These are phyloP conservation scores for Lachnellula hyalina DNA, from an alignment of 2,329 filamentous ascomycete species.

Conservation along the genomic window DNA sequence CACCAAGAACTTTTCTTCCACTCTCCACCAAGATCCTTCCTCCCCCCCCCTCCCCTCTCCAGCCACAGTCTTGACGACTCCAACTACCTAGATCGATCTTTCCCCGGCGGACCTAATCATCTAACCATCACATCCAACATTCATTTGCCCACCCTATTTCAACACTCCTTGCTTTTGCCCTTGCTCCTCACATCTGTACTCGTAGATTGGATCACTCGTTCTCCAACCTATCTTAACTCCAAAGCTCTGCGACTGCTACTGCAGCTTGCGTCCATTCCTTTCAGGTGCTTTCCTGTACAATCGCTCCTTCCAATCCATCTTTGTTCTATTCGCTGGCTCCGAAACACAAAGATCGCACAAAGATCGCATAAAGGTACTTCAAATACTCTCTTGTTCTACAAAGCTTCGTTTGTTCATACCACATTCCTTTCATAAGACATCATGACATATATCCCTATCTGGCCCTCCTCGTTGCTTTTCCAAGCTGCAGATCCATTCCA, in stretches of 20 bases:
- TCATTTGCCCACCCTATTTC: not conserved
- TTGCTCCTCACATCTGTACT: not conserved
- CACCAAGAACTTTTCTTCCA: not conserved
- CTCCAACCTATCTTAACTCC: slow-evolving; percentile 1
- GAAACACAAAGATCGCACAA: not conserved
- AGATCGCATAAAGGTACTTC: not conserved
- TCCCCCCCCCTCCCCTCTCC: not conserved
- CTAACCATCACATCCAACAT: not conserved
- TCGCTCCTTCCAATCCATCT: not conserved
- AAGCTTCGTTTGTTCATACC: not conserved
- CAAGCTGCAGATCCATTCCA: not conserved
- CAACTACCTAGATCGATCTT: not conserved
- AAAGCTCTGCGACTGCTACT: not conserved
- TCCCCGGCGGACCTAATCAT: not conserved
- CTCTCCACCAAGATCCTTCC: not conserved
- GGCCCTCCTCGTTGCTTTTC: not conserved
- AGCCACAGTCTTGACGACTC: not conserved
- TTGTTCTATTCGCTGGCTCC: slow-evolving; percentile 1
- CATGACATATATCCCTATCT: not conserved
- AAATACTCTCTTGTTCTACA: not conserved
- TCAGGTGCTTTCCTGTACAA: not conserved
- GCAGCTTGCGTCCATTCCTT: slow-evolving; percentile 6
- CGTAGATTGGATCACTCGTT: slow-evolving; percentile 6
- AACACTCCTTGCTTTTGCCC: not conserved
- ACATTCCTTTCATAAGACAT: not conserved